phyloP scores from a whole-genome alignment of 352 stramenopile genomes.

The Globisporangium iwayamae region DNA sequence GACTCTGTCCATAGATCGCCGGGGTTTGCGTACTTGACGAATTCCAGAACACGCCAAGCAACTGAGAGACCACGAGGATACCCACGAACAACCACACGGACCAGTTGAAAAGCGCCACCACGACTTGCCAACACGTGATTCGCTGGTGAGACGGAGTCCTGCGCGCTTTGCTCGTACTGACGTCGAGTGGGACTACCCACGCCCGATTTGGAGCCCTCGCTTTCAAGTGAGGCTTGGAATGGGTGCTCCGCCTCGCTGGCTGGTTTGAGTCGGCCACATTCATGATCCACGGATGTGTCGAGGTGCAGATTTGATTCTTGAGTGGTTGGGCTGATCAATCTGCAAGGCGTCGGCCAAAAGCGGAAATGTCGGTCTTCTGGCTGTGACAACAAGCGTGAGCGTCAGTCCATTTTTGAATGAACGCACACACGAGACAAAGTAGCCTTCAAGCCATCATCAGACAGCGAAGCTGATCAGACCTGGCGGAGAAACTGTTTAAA shows the following conservation, averaged over 20 bases:
- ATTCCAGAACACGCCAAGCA: constrained; percentile 2
- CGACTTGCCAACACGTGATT: not conserved
- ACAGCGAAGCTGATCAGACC: too few relatives aligned
- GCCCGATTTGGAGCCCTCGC: not conserved
- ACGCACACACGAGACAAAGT: not conserved
- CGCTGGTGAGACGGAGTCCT: not conserved
- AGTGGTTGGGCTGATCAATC: not conserved
- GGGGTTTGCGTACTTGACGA: not conserved
- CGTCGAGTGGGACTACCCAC: not conserved
- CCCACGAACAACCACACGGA: not conserved
- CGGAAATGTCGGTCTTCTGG: not conserved
- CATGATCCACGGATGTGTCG: not conserved
- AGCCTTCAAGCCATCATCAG: too few relatives aligned
- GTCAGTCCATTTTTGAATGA: not conserved
- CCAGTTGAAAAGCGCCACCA: not conserved
- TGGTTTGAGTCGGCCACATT: constrained; percentile 2
- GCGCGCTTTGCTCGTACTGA: not conserved
- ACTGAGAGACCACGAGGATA: constrained; percentile 1
- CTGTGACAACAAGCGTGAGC: not conserved
- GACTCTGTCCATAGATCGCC: constrained; percentile 2
- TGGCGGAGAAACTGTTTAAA: too few relatives aligned
- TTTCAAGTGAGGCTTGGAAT: not conserved
- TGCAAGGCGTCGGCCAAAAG: not conserved
- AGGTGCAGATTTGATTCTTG: too few relatives aligned
- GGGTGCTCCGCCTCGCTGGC: too few relatives aligned